A percentile compares a stretch with the other conserved stretches of the same genome.
phyloP scores from a whole-genome alignment of 306 rosid genomes.

The Quercus berberidifolia region DNA sequence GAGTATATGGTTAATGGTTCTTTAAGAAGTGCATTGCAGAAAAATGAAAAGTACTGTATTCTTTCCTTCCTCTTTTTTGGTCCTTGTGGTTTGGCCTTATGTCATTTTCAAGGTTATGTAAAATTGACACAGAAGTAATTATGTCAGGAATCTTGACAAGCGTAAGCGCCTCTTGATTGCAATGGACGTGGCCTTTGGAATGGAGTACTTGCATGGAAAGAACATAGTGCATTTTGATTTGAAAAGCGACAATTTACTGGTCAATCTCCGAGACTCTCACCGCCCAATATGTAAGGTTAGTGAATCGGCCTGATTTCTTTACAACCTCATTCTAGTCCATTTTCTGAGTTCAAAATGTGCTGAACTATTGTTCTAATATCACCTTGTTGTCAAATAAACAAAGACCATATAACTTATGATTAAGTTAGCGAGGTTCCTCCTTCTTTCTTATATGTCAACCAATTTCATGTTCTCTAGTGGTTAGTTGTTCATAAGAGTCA shows the following conservation, averaged over 20 bases:
- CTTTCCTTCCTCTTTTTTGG: not conserved
- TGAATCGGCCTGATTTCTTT: not conserved
- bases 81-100: not conserved
- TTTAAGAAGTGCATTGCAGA: constrained; percentile 75
- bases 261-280: constrained; percentile 90
- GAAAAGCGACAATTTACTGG: constrained; percentile 95
- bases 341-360: constrained; percentile 9
- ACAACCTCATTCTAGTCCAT: not conserved
- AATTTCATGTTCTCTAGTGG: not conserved
- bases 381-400: not conserved
- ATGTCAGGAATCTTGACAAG: constrained; percentile 75
- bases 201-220: constrained; percentile 95
- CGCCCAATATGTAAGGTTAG: constrained; percentile 93
- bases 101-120: not conserved
- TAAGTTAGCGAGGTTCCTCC: not conserved
- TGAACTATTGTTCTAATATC: not conserved
- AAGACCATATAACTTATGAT: not conserved
- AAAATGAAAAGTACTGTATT: constrained; percentile 64
- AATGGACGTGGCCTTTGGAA: constrained; percentile 96
- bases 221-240: constrained; percentile 94
- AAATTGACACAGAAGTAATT: constrained; percentile 16
- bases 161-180: constrained; percentile 83
- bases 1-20: constrained; percentile 96
- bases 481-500: not conserved
- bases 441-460: not conserved